A percentile compares a stretch with the other conserved stretches of the same genome.
Evolutionary conservation across 148 eudicot species (phyloP).

Genomic region (Vaccinium darrowii): DNA sequence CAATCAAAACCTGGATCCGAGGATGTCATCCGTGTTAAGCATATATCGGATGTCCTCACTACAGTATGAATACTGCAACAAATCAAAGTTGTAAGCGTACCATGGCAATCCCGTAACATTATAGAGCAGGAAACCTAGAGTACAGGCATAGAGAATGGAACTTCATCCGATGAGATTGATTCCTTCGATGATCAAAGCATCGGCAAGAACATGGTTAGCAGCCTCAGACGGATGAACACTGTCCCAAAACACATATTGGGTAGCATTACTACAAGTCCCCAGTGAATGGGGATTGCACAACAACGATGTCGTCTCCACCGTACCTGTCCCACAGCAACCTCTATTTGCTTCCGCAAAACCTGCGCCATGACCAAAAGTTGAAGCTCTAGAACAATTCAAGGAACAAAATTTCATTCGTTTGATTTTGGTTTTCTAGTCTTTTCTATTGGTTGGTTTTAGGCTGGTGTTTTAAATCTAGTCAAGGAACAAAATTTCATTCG

Average conservation of each 20-base stretch:
- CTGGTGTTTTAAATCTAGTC: not conserved
- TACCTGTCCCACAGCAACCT: conserved; percentile 98
- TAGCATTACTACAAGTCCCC: conserved; percentile 86
- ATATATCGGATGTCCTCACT: not conserved
- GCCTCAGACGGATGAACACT: conserved; percentile 95
- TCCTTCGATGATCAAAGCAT: conserved; percentile 56
- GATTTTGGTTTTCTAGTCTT: not conserved
- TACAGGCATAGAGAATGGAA: not conserved
- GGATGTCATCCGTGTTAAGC: not conserved
- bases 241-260: conserved; percentile 93
- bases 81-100: not conserved
- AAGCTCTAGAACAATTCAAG: no score
- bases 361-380: conserved; percentile 15
- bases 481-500: not conserved
- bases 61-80: not conserved
- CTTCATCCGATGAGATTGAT: conserved; percentile 52
- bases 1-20: not conserved
- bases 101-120: not conserved
- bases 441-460: not conserved
- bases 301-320: conserved; percentile 68
- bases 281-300: conserved; percentile 73
- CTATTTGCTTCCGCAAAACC: conserved; percentile 81
- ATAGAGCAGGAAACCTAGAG: not conserved
- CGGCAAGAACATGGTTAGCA: conserved; percentile 79
- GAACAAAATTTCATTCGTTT: no score